Evolutionary conservation across 352 stramenopile genomes (phyloP), one percentile per base, ranked within the genome.

Genomic region (Phytophthora brassicae): DNA sequence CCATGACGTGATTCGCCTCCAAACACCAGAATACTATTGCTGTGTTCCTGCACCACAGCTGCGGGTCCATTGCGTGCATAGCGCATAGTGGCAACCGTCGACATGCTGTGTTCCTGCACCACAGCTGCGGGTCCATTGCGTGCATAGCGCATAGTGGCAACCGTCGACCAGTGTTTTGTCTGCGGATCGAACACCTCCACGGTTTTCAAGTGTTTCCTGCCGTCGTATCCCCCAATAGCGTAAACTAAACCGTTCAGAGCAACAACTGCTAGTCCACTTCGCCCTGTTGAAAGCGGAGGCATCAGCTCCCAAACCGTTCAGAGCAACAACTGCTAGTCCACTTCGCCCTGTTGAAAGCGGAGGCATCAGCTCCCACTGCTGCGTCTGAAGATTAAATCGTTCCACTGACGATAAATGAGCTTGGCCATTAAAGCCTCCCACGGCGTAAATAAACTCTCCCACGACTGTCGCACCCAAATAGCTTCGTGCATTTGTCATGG

Each of bases 391-490:
- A 48, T 86, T 57, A 26, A 85, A 90, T 3, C 79, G 61, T 52
- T 92, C 83, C 17, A 90, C 81, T 0, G 71, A 77, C 0, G 65
- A 68, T 4, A 90, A 53, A 43, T 92, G 81, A 1, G 69, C 67
- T n/a, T 79, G 73, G 0, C 83, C 83, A 48, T 92, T 90, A 53
- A 90, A 92, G 0, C 83, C 83, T 2, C 83, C 83, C 2, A 92
- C 71, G 0, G 68, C 79, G 49, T 89, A 92, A 35, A 92, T 74
- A 42, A 73, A 84, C 3, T 74, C 61, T 20, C 72, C 68, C 5
- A 87, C 60, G 7, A 77, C 64, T 11, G 63, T 63, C 3, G 77
- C 73, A 13, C 83, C 83, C 3, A 92, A 52, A 55, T 92, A 92
- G 54, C 83, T 92, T 6, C 83, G 56, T 2, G 68, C 56, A 8